Percentiles rank a stretch among this genome's conserved stretches.
Evolutionary conservation across 2,329 filamentous ascomycete genomes (phyloP).

Genomic region (Colletotrichum coccodes): DNA sequence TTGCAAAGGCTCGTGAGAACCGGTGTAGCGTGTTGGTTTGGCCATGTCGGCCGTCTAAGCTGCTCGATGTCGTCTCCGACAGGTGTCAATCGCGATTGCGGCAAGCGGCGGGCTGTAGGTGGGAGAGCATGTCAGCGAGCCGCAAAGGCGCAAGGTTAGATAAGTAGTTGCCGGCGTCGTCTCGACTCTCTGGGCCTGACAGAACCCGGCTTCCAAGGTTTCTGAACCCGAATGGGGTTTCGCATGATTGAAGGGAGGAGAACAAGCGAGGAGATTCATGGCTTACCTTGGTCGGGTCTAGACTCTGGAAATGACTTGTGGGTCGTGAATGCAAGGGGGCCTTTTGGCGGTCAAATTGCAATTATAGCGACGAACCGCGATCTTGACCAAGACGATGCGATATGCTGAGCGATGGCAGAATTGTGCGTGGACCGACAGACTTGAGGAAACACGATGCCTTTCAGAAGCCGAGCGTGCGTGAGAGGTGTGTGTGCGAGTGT

Average conservation of each 20-base stretch:
- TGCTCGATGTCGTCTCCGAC: constrained; percentile 18
- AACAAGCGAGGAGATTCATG: constrained; percentile 31
- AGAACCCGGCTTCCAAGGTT: constrained; percentile 21
- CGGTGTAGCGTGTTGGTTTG: constrained; percentile 59
- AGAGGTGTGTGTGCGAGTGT: neutral
- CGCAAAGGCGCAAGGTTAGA: constrained; percentile 28
- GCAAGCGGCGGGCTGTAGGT: constrained; percentile 25
- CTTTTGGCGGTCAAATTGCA: constrained; percentile 32
- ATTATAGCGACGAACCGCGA: constrained; percentile 21
- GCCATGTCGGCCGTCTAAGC: constrained; percentile 59
- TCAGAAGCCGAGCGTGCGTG: neutral
- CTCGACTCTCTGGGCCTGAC: constrained; percentile 14
- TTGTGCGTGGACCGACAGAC: neutral
- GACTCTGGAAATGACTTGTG: constrained; percentile 35
- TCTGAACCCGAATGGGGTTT: constrained; percentile 15
- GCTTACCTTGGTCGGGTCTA: constrained; percentile 35
- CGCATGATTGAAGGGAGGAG: constrained; percentile 34
- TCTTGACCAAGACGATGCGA: constrained; percentile 3
- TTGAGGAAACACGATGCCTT: neutral
- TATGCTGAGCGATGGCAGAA: neutral
- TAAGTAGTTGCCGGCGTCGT: constrained; percentile 29
- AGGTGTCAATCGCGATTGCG: constrained; percentile 5
- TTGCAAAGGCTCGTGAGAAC: constrained; percentile 57
- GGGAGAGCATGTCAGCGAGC: constrained; percentile 29
- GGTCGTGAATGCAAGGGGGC: constrained; percentile 35